A percentile compares a stretch with the other conserved stretches of the same genome.
Evolutionary conservation across 2,329 filamentous ascomycete species (phyloP).

Genomic region (Penicillium griseofulvum): DNA sequence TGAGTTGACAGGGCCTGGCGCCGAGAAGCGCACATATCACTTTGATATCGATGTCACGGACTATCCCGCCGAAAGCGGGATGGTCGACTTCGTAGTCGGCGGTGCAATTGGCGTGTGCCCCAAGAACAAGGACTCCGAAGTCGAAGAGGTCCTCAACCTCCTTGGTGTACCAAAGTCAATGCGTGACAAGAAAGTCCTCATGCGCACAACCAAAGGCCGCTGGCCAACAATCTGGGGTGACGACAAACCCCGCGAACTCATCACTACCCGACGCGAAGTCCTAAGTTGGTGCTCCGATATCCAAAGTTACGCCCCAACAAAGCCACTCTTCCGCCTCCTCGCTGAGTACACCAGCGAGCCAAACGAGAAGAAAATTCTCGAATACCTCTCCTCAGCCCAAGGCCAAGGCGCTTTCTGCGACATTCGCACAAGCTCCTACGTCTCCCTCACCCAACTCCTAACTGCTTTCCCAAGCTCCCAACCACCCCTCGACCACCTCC

Average conservation of each 20-base stretch:
- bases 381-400: slow-evolving; percentile 82
- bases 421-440: slow-evolving; percentile 81
- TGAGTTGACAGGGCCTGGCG: slow-evolving; percentile 81
- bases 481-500: slow-evolving; percentile 77
- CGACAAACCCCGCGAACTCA: slow-evolving; percentile 76
- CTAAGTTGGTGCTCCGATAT: slow-evolving; percentile 94
- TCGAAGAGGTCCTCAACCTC: slow-evolving; percentile 80
- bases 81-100: slow-evolving; percentile 91
- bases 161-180: slow-evolving; percentile 78
- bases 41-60: slow-evolving; percentile 96
- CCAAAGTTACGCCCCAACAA: slow-evolving; percentile 87
- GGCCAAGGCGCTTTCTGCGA: slow-evolving; percentile 93
- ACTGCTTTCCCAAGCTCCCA: slow-evolving; percentile 88
- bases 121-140: slow-evolving; percentile 72
- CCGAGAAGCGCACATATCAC: slow-evolving; percentile 95
- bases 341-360: slow-evolving; percentile 78
- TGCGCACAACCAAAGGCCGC: slow-evolving; percentile 76
- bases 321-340: slow-evolving; percentile 77
- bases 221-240: slow-evolving; percentile 99
- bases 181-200: slow-evolving; percentile 75
- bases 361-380: slow-evolving; percentile 84
- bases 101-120: slow-evolving; percentile 92
- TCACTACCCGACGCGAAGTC: slow-evolving; percentile 87
- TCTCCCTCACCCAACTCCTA: slow-evolving; percentile 81
- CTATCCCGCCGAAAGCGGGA: slow-evolving; percentile 77